These are phyloP conservation scores for Phytophthora sp. DNA, from an alignment of 352 stramenopile species.

Conservation along the genomic window DNA sequence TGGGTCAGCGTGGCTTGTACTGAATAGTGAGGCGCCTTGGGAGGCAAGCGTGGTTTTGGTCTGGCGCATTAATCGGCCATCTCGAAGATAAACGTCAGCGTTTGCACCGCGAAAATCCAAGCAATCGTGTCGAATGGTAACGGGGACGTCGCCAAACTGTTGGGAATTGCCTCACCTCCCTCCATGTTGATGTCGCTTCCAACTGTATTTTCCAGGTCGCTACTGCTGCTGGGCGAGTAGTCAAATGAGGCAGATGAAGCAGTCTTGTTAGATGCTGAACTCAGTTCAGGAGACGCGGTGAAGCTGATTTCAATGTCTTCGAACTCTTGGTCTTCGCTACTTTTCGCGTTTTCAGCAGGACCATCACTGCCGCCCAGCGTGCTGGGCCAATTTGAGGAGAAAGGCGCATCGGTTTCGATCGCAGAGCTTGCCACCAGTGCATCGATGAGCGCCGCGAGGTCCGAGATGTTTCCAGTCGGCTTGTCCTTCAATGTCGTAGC, in stretches of 20 bases:
- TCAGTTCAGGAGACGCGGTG: constrained; percentile 5
- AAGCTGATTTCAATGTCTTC: neutral
- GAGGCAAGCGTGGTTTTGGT: too few relatives aligned
- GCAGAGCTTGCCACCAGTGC: neutral
- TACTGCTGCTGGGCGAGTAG: constrained; percentile 1
- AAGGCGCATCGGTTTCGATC: neutral
- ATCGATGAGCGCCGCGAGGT: constrained; percentile 14
- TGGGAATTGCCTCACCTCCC: neutral
- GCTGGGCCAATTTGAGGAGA: constrained; percentile 13
- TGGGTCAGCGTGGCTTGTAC: too few relatives aligned
- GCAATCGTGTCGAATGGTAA: neutral
- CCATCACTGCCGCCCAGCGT: neutral
- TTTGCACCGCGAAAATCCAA: neutral
- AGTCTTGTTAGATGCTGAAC: neutral
- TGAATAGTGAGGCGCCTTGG: too few relatives aligned
- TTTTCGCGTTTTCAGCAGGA: neutral
- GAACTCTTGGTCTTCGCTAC: neutral
- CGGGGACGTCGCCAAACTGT: neutral
- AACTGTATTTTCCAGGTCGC: neutral
- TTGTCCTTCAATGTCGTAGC: neutral
- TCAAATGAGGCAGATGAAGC: constrained; percentile 2
- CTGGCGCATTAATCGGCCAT: neutral
- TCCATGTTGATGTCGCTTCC: constrained; percentile 15
- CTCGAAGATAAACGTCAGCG: neutral
- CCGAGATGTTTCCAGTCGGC: constrained; percentile 2